Conservation (phyloP, 495 filamentous ascomycete species). For the Lophiotrema nucula region DNA sequence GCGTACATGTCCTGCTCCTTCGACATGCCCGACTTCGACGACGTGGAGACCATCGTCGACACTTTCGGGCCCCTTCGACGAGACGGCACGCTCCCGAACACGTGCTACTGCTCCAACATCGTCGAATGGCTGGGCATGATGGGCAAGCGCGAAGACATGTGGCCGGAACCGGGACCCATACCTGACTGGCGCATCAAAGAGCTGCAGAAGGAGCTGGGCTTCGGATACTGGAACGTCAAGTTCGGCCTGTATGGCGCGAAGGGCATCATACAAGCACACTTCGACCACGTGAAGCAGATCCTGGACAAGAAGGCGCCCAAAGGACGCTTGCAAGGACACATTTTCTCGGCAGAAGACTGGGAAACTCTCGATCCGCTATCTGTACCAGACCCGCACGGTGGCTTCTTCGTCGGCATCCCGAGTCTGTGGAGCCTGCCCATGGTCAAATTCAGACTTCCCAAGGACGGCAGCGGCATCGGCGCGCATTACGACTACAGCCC, state of each 20-base stretch:
- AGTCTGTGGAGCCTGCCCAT: constrained; percentile 27
- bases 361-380: constrained; percentile 42
- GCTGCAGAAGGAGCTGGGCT: constrained; percentile 45
- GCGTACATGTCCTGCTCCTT: constrained; percentile 53
- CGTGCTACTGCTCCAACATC: constrained; percentile 35
- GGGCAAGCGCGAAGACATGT: constrained; percentile 48
- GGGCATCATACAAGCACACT: constrained; percentile 48
- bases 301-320: constrained; percentile 40
- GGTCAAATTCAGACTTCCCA: constrained; percentile 27
- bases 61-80: constrained; percentile 41
- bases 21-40: constrained; percentile 49
- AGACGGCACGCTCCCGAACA: constrained; percentile 29
- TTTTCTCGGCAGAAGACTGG: constrained; percentile 44
- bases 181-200: constrained; percentile 49
- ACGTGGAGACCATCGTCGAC: constrained; percentile 48
- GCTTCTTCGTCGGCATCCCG: constrained; percentile 29
- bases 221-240: constrained; percentile 49
- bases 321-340: constrained; percentile 40
- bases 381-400: constrained; percentile 25
- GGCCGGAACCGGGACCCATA: constrained; percentile 47
- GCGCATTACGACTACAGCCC: constrained; percentile 31
- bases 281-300: constrained; percentile 45
- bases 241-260: constrained; percentile 51
- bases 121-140: constrained; percentile 51
- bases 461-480: constrained; percentile 24